Conservation (phyloP, 169 alveolate species). For the Plasmodium vinckei region DNA sequence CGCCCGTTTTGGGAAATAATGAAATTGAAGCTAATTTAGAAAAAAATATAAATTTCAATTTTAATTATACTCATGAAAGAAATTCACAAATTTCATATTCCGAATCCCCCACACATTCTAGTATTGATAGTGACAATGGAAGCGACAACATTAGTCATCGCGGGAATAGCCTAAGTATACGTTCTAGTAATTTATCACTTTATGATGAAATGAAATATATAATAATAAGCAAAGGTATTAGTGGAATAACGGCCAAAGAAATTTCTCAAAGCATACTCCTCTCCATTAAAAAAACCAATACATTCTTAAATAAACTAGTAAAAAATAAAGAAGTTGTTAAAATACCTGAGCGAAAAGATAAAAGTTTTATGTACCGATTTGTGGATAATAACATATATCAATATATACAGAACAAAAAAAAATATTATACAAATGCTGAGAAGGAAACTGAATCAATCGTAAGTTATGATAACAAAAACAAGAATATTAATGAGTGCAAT, state of each 20-base stretch:
- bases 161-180: slow-evolving; percentile 1
- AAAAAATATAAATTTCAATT: background rate
- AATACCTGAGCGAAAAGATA: slow-evolving; percentile 69
- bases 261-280: slow-evolving; percentile 28
- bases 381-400: slow-evolving; percentile 54
- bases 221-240: slow-evolving; percentile 59
- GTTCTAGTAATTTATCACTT: slow-evolving; percentile 19
- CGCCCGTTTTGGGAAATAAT: slow-evolving; percentile 25
- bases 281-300: slow-evolving; percentile 61
- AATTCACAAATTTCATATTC: background rate
- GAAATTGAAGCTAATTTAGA: background rate
- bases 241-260: slow-evolving; percentile 69
- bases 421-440: background rate
- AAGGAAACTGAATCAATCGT: background rate
- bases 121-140: slow-evolving; percentile 4
- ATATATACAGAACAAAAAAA: slow-evolving; percentile 50
- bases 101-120: background rate
- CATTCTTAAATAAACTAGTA: slow-evolving; percentile 35
- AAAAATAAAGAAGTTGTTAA: slow-evolving; percentile 55
- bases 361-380: slow-evolving; percentile 73
- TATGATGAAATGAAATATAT: slow-evolving; percentile 54
- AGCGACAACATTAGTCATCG: background rate
- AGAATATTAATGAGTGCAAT: background rate
- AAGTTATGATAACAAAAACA: background rate
- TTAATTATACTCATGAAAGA: slow-evolving; percentile 2